phyloP scores from a whole-genome alignment of 2,329 filamentous ascomycete genomes.

The Phyllosticta citrichinensis region DNA sequence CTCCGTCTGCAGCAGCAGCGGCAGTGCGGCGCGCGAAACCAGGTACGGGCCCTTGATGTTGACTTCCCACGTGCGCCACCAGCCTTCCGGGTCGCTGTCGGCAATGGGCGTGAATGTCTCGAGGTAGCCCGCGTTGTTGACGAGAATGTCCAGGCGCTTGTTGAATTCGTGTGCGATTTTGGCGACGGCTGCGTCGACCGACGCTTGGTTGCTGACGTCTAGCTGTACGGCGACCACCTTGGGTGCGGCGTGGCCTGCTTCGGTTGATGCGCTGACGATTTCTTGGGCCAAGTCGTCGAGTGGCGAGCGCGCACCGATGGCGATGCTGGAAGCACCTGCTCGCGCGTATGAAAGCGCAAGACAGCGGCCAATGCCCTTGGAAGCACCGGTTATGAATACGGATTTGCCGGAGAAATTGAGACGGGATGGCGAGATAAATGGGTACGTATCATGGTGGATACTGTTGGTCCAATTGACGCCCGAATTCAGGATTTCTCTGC shows the following conservation, averaged over 20 bases:
- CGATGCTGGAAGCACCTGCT: conserved; percentile 44
- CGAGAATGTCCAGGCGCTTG: conserved; percentile 33
- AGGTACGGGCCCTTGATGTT: conserved; percentile 42
- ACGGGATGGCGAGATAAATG: conserved; percentile 36
- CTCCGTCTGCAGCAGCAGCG: conserved; percentile 26
- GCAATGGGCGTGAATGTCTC: conserved; percentile 16
- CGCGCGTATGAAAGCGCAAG: conserved; percentile 47
- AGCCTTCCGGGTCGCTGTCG: conserved; percentile 28
- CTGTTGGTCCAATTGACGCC: conserved; percentile 5
- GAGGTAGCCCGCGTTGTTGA: conserved; percentile 37
- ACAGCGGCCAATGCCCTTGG: conserved; percentile 44
- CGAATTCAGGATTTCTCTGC: not conserved
- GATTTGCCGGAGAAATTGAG: conserved; percentile 23
- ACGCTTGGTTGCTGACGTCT: not conserved
- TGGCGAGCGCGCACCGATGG: conserved; percentile 43
- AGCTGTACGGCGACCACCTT: conserved; percentile 27
- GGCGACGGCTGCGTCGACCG: not conserved
- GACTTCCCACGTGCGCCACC: conserved; percentile 37
- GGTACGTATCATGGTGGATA: conserved; percentile 43
- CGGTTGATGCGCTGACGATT: conserved; percentile 27
- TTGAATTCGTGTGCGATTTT: not conserved
- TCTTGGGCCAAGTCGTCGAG: conserved; percentile 28
- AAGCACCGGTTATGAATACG: conserved; percentile 47
- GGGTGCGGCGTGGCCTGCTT: conserved; percentile 20
- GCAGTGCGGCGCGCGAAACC: conserved; percentile 37